phyloP scores from a whole-genome alignment of 495 filamentous ascomycete species.

The Penicillium dipodomyicola region DNA sequence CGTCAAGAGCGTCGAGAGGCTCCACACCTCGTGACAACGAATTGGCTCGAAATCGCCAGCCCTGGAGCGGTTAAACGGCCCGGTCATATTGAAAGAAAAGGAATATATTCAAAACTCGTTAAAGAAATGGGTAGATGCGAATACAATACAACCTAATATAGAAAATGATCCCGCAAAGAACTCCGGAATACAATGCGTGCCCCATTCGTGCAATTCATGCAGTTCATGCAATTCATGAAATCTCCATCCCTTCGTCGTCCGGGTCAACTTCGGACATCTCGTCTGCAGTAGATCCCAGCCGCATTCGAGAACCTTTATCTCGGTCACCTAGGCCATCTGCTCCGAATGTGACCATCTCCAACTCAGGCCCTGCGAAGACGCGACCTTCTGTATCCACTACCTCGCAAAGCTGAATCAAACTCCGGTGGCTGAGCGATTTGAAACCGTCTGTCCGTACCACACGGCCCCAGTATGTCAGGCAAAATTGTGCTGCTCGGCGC shows the following conservation, averaged over 20 bases:
- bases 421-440: slow-evolving; percentile 68
- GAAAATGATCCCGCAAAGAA: neutral
- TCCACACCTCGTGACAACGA: slow-evolving; percentile 15
- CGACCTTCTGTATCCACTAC: slow-evolving; percentile 88
- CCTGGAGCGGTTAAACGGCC: slow-evolving; percentile 27
- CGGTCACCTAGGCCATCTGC: slow-evolving; percentile 54
- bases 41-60: slow-evolving; percentile 8
- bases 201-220: slow-evolving; percentile 21
- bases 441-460: slow-evolving; percentile 88
- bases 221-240: slow-evolving; percentile 37
- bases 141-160: slow-evolving; percentile 4
- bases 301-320: slow-evolving; percentile 42
- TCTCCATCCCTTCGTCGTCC: slow-evolving; percentile 71
- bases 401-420: slow-evolving; percentile 85
- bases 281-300: slow-evolving; percentile 55
- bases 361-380: slow-evolving; percentile 77
- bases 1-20: slow-evolving; percentile 24
- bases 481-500: slow-evolving; percentile 81
- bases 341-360: slow-evolving; percentile 71
- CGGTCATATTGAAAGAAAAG: slow-evolving; percentile 14
- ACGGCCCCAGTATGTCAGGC: slow-evolving; percentile 90
- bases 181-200: slow-evolving; percentile 27
- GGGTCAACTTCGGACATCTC: slow-evolving; percentile 61
- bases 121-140: slow-evolving; percentile 9
- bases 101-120: slow-evolving; percentile 8